Evolutionary conservation across 306 rosid species (phyloP), one percentile per base, ranked within the genome.

Genomic region (Carpinus fangiana): DNA sequence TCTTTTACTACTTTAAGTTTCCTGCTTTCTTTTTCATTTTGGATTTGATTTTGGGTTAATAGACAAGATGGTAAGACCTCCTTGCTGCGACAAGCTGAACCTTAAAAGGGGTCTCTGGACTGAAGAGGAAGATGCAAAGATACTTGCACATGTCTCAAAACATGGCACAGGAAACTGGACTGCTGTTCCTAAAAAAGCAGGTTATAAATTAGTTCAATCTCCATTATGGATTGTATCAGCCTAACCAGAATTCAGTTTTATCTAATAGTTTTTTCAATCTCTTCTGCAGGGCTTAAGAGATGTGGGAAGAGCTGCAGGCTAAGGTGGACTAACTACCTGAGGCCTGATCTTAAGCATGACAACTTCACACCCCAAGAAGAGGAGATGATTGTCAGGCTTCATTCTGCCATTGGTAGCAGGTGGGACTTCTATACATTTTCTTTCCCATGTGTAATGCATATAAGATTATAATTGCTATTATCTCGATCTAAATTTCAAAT

Each of bases 321-420:
- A 60, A 89, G 91, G 81, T 90, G 96, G 93, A 85, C 65, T 71
- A 92, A 86, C 78, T 76, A 70, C 80, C 70, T 79, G 56, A 85
- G 81, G 73, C 85, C 86, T 76, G 92, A 95, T 78, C 92, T 89
- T 16, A 90, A 92, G 69, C 80, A 80, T 43, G 91, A 93, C 53
- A 86, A 80, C 78, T 93, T 95, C 86, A 85, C 97, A 55, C 81
- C 88, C 20, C 88, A 95, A 81, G 98, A 95, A 78, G 98, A 95
- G 79, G 97, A 95, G 70, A 69, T 92, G 66, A 90, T 92, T 60
- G 82, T 95, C 47, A 92, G 83, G 88, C 98, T 95, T 85, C 98
- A 95, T 28, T 89, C 98, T 77, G 93, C 98, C 84, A 92, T 95
- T 20, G 98, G 98, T 43, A 95, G 98, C 97, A 92, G 98, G 98